Conservation (phyloP, 306 rosid species). For the Fragaria ananassa region DNA sequence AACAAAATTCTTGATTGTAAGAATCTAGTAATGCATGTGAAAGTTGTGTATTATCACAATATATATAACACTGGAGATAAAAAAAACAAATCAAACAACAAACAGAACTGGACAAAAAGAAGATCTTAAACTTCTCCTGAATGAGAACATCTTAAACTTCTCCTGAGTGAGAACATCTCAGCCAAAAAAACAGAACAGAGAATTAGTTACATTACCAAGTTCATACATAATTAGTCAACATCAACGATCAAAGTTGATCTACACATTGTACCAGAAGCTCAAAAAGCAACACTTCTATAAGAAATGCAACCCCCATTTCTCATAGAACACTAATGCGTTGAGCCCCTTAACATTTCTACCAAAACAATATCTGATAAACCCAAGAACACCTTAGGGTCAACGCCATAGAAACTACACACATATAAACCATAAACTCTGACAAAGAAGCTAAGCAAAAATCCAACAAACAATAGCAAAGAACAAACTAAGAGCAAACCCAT, state of each 20-base stretch:
- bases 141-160: neutral
- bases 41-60: neutral
- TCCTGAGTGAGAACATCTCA: neutral
- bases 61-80: neutral
- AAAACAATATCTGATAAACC: neutral
- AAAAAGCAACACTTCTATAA: neutral
- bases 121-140: neutral
- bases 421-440: neutral
- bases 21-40: neutral
- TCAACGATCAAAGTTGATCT: neutral
- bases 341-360: neutral
- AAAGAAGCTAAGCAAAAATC: slow-evolving; percentile 1
- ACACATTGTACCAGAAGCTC: neutral
- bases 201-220: neutral
- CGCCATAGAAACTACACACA: neutral
- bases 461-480: neutral
- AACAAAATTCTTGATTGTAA: neutral
- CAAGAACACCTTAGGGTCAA: neutral
- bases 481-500: neutral
- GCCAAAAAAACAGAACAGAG: neutral
- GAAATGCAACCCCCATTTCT: slow-evolving; percentile 12
- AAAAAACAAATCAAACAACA: neutral
- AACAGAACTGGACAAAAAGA: neutral
- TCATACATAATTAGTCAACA: neutral
- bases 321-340: neutral